phyloP scores from a whole-genome alignment of 129 eudicot species.

The Flaveria robusta region DNA sequence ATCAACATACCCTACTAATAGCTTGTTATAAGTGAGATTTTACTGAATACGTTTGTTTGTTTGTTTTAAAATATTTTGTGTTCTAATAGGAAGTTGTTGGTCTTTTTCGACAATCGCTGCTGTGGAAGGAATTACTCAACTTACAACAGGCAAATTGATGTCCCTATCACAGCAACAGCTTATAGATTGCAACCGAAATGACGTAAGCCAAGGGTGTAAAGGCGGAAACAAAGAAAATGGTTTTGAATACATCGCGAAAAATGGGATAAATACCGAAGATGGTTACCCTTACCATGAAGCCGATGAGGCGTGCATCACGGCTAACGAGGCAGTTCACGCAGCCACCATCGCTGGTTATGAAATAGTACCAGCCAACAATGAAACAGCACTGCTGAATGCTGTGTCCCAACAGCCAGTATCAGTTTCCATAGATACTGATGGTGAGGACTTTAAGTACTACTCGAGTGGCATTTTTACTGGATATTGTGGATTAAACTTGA shows the following conservation, averaged over 20 bases:
- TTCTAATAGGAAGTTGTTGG: constrained; percentile 49
- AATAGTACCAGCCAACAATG: constrained; percentile 36
- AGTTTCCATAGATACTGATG: constrained; percentile 20
- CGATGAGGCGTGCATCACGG: constrained; percentile 38
- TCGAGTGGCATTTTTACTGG: constrained; percentile 36
- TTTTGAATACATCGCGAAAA: constrained; percentile 38
- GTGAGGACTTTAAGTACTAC: constrained; percentile 20
- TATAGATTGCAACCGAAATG: constrained; percentile 48
- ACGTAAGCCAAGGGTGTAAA: constrained; percentile 37
- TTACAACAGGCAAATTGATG: constrained; percentile 44
- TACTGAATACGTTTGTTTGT: neutral
- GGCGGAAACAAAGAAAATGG: constrained; percentile 56
- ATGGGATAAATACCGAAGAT: constrained; percentile 47
- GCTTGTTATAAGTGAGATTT: no score
- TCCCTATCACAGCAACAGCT: constrained; percentile 59
- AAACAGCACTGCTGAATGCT: constrained; percentile 25
- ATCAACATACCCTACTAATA: no score
- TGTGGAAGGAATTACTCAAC: constrained; percentile 49
- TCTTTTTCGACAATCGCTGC: constrained; percentile 57
- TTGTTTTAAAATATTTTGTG: neutral
- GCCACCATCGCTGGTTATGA: constrained; percentile 34
- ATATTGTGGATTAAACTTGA: constrained; percentile 57
- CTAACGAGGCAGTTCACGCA: constrained; percentile 7
- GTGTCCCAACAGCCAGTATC: constrained; percentile 35
- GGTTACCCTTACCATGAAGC: constrained; percentile 48